Conservation (phyloP, 2,329 filamentous ascomycete species). For the Aureobasidium sp. region DNA sequence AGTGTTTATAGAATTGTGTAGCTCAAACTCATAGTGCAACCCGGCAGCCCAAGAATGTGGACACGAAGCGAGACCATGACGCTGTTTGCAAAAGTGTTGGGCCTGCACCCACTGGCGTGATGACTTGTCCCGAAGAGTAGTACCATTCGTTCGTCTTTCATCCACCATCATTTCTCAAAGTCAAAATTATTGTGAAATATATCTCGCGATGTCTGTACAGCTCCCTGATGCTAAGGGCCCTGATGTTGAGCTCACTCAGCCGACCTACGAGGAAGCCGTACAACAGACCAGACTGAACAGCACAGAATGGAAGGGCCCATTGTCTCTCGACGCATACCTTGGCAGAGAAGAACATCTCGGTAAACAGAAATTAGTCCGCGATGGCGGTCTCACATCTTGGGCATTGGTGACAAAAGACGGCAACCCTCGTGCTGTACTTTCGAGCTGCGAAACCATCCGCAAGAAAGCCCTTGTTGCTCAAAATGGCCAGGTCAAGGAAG, state of each 20-base stretch:
- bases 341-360: constrained; percentile 49
- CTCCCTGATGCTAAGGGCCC: constrained; percentile 22
- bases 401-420: constrained; percentile 45
- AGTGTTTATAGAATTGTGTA: no score
- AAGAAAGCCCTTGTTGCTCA: constrained; percentile 41
- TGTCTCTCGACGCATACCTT: constrained; percentile 50
- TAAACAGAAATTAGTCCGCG: constrained; percentile 44
- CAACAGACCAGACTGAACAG: constrained; percentile 49
- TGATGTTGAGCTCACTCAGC: constrained; percentile 46
- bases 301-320: constrained; percentile 50
- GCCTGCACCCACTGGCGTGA: background rate
- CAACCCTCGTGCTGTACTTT: constrained; percentile 37
- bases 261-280: constrained; percentile 47
- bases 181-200: background rate
- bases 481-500: constrained; percentile 46
- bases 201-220: background rate
- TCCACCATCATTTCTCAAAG: background rate
- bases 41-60: no score
- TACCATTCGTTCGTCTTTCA: background rate
- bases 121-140: background rate
- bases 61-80: background rate
- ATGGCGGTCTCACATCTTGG: constrained; percentile 54
- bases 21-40: no score
- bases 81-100: constrained; percentile 3
- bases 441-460: constrained; percentile 51